phyloP scores from a whole-genome alignment of 164 flowering plant species.

The Saururus chinensis region DNA sequence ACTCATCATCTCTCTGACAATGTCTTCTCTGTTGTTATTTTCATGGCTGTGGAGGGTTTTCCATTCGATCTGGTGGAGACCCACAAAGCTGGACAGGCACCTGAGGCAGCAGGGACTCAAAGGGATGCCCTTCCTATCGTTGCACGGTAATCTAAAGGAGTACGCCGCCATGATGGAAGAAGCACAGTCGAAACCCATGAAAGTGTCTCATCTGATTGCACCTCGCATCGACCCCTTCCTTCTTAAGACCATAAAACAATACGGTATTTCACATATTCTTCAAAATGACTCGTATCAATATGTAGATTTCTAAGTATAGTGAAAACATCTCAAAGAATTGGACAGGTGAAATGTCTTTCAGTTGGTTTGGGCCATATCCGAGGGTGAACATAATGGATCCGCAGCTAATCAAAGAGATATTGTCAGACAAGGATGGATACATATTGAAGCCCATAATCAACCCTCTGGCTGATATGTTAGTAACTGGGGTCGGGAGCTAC shows the following conservation, averaged over 20 bases:
- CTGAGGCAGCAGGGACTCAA: slow-evolving; percentile 11
- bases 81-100: slow-evolving; percentile 6
- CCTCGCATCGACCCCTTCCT: slow-evolving; percentile 13
- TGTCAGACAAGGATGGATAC: slow-evolving; percentile 12
- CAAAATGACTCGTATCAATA: not conserved
- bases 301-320: not conserved
- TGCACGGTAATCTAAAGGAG: slow-evolving; percentile 10
- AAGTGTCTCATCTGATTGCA: slow-evolving; percentile 8
- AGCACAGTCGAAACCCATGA: slow-evolving; percentile 15
- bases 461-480: slow-evolving; percentile 16
- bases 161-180: not conserved
- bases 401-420: slow-evolving; percentile 20
- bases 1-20: not conserved
- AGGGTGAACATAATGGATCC: slow-evolving; percentile 30
- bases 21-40: not conserved
- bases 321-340: not conserved
- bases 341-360: slow-evolving; percentile 16
- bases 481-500: slow-evolving; percentile 16
- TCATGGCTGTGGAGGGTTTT: not conserved
- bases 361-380: slow-evolving; percentile 32
- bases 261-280: not conserved
- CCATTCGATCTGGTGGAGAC: slow-evolving; percentile 3
- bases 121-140: slow-evolving; percentile 6
- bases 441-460: slow-evolving; percentile 13
- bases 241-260: not conserved